phyloP scores from a whole-genome alignment of 202 grass and related monocot genomes.

The Digitaria exilis region DNA sequence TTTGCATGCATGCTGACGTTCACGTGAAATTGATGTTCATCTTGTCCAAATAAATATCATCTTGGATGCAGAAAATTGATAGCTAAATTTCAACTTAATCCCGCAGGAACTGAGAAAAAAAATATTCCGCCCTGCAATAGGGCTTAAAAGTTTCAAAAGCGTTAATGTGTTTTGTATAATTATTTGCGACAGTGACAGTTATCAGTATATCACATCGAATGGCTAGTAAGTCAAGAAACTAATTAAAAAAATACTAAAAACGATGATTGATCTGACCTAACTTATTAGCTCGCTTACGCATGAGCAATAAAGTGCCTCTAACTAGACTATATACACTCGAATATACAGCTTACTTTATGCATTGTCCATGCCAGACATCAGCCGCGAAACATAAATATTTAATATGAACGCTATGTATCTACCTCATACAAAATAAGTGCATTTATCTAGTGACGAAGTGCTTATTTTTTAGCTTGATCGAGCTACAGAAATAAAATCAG shows the following conservation, averaged over 20 bases:
- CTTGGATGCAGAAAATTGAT: no score
- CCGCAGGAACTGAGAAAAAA: not conserved
- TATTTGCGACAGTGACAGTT: constrained; percentile 4
- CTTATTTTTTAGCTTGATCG: no score
- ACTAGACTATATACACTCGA: constrained; percentile 8
- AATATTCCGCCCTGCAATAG: not conserved
- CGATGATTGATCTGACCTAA: constrained; percentile 24
- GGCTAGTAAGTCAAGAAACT: not conserved
- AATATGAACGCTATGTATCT: not conserved
- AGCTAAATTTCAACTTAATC: not conserved
- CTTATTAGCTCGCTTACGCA: constrained; percentile 13
- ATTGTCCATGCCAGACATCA: not conserved
- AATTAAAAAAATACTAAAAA: not conserved
- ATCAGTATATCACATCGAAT: constrained; percentile 8
- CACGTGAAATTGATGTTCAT: no score
- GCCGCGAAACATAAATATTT: not conserved
- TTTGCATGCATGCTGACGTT: not conserved
- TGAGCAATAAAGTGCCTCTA: not conserved
- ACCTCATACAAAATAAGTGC: no score
- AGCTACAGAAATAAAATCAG: no score
- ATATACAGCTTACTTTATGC: not conserved
- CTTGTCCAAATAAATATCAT: no score
- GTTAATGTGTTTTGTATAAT: not conserved
- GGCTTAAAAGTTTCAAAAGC: not conserved
- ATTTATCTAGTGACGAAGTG: no score